These are phyloP conservation scores for Marasmius oreades DNA, from an alignment of 1,284 basidiomycete genomes.

Conservation along the genomic window DNA sequence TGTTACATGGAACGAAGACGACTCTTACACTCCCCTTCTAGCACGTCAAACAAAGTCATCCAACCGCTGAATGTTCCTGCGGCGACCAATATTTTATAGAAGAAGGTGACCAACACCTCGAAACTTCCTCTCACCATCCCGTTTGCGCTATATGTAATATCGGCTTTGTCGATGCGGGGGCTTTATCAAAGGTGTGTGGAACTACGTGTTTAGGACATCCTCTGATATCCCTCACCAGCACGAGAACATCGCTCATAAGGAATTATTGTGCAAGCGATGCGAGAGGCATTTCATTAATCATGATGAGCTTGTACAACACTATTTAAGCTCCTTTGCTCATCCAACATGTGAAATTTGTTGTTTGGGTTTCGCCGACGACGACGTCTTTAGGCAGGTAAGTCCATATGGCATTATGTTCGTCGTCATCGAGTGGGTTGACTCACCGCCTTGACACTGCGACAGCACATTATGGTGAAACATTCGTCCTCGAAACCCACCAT, in stretches of 20 bases:
- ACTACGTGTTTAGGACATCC: background rate
- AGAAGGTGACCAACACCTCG: background rate
- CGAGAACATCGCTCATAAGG: background rate
- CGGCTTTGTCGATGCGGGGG: background rate
- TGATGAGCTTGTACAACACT: background rate
- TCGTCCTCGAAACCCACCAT: background rate
- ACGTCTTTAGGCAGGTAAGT: background rate
- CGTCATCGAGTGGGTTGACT: background rate
- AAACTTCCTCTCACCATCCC: background rate
- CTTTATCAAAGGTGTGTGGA: background rate
- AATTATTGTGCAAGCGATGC: background rate
- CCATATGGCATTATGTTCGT: background rate
- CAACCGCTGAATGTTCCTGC: background rate
- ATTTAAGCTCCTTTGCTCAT: background rate
- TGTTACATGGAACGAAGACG: background rate
- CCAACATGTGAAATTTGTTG: background rate
- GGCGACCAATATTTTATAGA: background rate
- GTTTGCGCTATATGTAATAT: background rate
- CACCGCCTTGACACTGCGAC: too few relatives aligned
- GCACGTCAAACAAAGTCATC: background rate
- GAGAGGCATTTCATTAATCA: background rate
- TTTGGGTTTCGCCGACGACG: background rate
- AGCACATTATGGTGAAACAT: background rate
- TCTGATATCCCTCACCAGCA: background rate
- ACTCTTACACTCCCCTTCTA: background rate